Conservation (phyloP, 306 rosid species). For the Astragalus membranaceus region DNA sequence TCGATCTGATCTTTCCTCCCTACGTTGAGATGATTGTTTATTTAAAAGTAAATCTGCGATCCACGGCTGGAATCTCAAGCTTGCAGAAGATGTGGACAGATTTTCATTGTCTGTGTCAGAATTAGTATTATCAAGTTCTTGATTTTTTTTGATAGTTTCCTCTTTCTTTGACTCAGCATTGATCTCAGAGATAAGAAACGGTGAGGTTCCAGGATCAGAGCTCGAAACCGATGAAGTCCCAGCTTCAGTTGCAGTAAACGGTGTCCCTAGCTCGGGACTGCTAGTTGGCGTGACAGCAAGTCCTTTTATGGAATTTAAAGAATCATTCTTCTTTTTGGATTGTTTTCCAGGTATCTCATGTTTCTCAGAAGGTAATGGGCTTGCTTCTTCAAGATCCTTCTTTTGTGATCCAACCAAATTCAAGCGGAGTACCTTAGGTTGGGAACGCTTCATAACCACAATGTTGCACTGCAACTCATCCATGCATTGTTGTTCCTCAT, state of each 20-base stretch:
- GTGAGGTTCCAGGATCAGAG: conserved; percentile 94
- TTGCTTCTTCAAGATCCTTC: conserved; percentile 47
- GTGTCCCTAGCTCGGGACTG: conserved; percentile 87
- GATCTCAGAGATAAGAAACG: conserved; percentile 62
- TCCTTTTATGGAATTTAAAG: conserved; percentile 49
- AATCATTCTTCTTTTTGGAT: conserved; percentile 39
- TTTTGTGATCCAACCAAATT: conserved; percentile 70
- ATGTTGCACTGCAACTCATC: conserved; percentile 95
- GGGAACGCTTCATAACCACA: conserved; percentile 87
- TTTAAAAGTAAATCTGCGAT: conserved; percentile 53
- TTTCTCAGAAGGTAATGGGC: conserved; percentile 40
- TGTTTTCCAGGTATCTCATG: conserved; percentile 42
- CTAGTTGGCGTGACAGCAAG: conserved; percentile 83
- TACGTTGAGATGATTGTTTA: conserved; percentile 37
- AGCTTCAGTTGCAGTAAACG: conserved; percentile 82
- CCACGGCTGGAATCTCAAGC: conserved; percentile 89
- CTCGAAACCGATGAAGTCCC: conserved; percentile 93
- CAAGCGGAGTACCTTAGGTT: conserved; percentile 87
- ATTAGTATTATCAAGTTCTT: conserved; percentile 50
- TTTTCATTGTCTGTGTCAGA: conserved; percentile 80
- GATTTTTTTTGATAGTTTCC: conserved; percentile 49
- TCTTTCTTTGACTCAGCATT: conserved; percentile 60
- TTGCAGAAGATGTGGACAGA: conserved; percentile 58
- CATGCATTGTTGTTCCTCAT: conserved; percentile 88
- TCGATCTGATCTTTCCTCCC: conserved; percentile 49